Conservation (phyloP, 345 rosid species). For the Arabis alpina region DNA sequence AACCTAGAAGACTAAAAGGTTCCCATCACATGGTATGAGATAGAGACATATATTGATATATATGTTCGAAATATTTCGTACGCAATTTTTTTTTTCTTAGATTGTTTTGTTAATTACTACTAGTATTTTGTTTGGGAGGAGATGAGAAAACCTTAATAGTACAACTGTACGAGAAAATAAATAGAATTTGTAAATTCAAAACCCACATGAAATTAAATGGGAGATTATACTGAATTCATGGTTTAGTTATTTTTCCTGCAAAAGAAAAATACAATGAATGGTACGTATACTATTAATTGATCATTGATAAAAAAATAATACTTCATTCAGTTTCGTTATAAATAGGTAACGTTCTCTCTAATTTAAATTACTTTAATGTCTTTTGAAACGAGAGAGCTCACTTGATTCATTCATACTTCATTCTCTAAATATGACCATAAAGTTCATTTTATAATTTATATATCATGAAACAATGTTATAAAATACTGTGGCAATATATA, state of each 20-base stretch:
- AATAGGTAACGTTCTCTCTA: too few relatives aligned
- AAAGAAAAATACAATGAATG: neutral
- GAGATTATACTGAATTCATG: neutral
- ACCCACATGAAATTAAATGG: slow-evolving; percentile 11
- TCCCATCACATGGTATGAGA: slow-evolving; percentile 32
- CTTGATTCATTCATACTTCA: too few relatives aligned
- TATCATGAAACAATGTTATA: too few relatives aligned
- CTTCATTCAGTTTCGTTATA: neutral
- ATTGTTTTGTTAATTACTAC: neutral
- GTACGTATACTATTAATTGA: neutral
- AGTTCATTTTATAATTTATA: too few relatives aligned
- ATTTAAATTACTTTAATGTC: too few relatives aligned
- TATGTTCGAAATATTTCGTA: neutral
- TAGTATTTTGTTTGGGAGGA: neutral
- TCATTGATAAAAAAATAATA: neutral
- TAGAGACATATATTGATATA: slow-evolving; percentile 21
- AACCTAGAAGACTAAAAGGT: slow-evolving; percentile 15
- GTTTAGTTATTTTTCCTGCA: neutral
- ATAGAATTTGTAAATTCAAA: neutral
- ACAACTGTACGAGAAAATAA: neutral
- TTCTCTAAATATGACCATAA: too few relatives aligned
- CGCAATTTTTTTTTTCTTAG: neutral
- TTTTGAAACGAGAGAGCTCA: too few relatives aligned
- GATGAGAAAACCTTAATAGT: slow-evolving; percentile 5
- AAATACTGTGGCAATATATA: too few relatives aligned